Evolutionary conservation across 2,329 filamentous ascomycete species (phyloP), one percentile per base, ranked within the genome.

Genomic region (Mariannaea sp.): DNA sequence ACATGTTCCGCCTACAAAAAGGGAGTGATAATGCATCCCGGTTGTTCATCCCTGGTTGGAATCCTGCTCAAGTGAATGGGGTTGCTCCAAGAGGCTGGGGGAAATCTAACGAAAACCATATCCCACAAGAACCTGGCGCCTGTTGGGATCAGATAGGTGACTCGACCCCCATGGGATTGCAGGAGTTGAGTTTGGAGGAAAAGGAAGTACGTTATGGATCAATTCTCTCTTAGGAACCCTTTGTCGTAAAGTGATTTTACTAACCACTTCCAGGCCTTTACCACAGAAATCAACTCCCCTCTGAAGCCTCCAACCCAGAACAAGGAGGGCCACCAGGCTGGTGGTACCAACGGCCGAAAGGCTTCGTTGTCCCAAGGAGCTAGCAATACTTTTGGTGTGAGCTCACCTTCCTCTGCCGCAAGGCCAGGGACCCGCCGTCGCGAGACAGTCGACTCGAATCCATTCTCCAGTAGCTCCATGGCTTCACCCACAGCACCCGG

Each of bases 231-330:
- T 7, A 29, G 26, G 29, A 10, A 13, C 7, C 5, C 49, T 55
- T 40, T 29, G n/a, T 20, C 13, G 20, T 17, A 27, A 35, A 9
- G 20, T 12, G 16, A 44, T 22, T 26, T 52, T 44, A 57, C 66
- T 70, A 53, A 70, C 60, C 29, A 26, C 17, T 49, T 35, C 36
- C 71, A 96, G 88, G 77, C 89, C 58, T 97, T 97, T 73, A 75
- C 85, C 44, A 84, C 83, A 44, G 94, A 95, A 59, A 92, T 99
- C 69, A 99, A 97, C 72, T 97, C 94, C 29, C 89, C 92, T 27
- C 78, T 97, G 62, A 97, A 97, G 73, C 88, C 90, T 7, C 89
- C 90, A 16, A 83, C 85, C 26, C 88, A 90, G 67, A 93, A 90
- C 55, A 85, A 87, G 64, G 80, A 84, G 35, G 76, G 85, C 75